Conservation (phyloP, 176 grass and related monocot genomes). For the Oryza longistaminata region DNA sequence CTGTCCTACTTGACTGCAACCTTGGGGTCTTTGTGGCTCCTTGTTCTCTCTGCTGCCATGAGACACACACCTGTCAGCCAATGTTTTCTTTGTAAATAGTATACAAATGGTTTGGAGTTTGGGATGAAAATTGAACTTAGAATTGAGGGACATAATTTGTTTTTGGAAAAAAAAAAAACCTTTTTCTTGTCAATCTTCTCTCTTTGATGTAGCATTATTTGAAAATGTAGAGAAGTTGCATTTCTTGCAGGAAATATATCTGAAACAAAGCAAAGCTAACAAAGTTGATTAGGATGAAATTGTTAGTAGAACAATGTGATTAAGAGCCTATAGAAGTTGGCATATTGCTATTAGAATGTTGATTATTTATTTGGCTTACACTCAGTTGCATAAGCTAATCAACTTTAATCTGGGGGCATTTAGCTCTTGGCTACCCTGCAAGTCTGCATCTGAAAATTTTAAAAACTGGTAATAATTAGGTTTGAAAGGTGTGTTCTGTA, state of each 20-base stretch:
- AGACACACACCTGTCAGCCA: neutral
- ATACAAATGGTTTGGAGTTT: neutral
- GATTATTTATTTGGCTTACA: neutral
- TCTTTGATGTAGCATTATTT: neutral
- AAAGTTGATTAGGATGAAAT: neutral
- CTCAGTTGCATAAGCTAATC: neutral
- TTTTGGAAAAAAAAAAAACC: neutral
- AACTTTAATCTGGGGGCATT: neutral
- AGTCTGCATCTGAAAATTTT: neutral
- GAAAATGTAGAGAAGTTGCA: neutral
- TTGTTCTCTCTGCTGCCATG: neutral
- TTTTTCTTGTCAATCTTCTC: neutral
- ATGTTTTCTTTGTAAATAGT: neutral
- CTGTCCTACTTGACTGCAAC: neutral
- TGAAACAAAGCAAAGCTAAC: constrained; percentile 20
- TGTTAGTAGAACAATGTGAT: neutral
- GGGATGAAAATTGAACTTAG: neutral
- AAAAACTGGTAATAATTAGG: neutral
- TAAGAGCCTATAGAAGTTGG: neutral
- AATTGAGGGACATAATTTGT: neutral
- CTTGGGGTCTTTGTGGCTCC: neutral
- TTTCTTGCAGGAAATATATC: constrained; percentile 6
- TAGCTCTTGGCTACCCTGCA: neutral
- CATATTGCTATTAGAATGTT: constrained; percentile 8
- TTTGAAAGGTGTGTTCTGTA: neutral